Base-by-base conservation (phyloP, 169 alveolate species). In the Plasmodium vivax region DNA sequence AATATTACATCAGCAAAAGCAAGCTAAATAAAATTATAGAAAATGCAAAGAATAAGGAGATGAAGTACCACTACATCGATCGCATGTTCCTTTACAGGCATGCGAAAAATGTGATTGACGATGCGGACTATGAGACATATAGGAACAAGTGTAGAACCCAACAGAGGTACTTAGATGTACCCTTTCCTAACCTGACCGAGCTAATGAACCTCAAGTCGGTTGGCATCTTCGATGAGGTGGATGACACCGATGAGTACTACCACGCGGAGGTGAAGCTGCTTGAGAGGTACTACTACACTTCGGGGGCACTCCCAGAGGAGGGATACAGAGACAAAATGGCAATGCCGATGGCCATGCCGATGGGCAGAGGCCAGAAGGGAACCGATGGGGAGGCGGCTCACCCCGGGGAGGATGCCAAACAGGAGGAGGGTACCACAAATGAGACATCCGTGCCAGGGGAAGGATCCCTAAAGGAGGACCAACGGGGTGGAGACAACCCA, bases 41-140 rank as follows among this genome's bases (percentile, higher is more conserved):
- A 27, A 87, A 87, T 77, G 93, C 93, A 34, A 87, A 87, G 56
- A 87, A 87, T 30, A 87, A 87, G 43, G 93, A 87, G 75, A 87
- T 79, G 85, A 87, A 77, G 32, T 87, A 87, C 56, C 93, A 87
- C 81, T 87, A 87, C 71, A 87, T 87, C 19, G 93, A 87, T 75
- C 54, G 93, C n/a, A 36, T 87, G 87, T 87, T 87, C 81, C 45
- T 87, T 36, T 87, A 87, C 38, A 54, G 93, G 54, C 93, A 87
- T 87, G 93, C 93, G 19, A 87, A 87, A 77, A 75, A 87, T 87
- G 93, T 87, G 14, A 79, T 87, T 51, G 93, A 79, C 43, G 93
- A 87, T 47, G 79, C 38, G 10, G 93, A 87, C 34, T 87, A 87
- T 87, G 93, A 87, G 14, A 79, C 62, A 6, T 87, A 87, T 32